Conservation (phyloP, 2,329 filamentous ascomycete genomes). For the Hymenoscyphus fructigenus region DNA sequence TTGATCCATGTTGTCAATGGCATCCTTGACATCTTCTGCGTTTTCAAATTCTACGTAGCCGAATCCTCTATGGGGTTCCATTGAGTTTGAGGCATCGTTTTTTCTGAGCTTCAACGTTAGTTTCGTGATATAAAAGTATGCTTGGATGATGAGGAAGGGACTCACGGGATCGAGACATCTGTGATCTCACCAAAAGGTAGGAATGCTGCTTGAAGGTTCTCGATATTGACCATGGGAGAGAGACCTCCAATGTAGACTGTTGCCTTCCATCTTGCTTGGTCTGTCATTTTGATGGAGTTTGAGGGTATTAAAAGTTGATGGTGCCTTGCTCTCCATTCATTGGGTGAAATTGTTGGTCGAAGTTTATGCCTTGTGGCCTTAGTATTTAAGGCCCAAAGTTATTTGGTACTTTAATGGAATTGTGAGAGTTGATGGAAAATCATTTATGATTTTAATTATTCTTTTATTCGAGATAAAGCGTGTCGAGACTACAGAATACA, state of each 20-base stretch:
- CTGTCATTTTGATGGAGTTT: constrained; percentile 61
- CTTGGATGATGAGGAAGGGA: constrained; percentile 1
- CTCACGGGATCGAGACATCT: constrained; percentile 76
- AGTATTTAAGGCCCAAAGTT: no score
- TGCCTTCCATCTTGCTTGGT: constrained; percentile 79
- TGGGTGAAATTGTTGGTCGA: background rate
- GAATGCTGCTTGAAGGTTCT: constrained; percentile 84
- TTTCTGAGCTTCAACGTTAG: constrained; percentile 46
- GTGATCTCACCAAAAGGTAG: constrained; percentile 95
- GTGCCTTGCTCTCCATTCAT: background rate
- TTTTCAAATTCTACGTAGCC: constrained; percentile 95
- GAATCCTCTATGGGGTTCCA: constrained; percentile 84
- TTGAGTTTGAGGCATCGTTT: constrained; percentile 75
- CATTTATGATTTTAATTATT: no score
- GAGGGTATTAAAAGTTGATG: background rate
- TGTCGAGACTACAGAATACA: no score
- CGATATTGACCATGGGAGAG: constrained; percentile 71
- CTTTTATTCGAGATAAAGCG: no score
- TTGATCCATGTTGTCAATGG: constrained; percentile 99
- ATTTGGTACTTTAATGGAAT: no score
- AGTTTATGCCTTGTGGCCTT: no score
- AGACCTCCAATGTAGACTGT: constrained; percentile 93
- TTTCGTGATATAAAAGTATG: background rate
- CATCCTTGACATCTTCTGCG: constrained; percentile 81
- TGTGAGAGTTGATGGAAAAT: no score